A percentile compares a stretch with the other conserved stretches of the same genome.
phyloP scores from a whole-genome alignment of 2,329 filamentous ascomycete genomes.

The Fusarium musae region DNA sequence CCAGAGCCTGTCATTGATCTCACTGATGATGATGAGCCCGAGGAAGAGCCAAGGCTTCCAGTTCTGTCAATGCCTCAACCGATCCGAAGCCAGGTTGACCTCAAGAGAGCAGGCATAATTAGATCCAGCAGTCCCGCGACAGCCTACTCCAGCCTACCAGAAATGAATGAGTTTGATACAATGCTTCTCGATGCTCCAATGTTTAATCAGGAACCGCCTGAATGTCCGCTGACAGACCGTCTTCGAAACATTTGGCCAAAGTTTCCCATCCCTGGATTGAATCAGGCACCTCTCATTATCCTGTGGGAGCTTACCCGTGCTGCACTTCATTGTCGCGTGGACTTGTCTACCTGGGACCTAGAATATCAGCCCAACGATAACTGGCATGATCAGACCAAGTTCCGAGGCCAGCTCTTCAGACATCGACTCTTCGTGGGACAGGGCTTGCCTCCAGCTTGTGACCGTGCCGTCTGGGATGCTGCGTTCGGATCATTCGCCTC shows the following conservation, averaged over 20 bases:
- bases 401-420: conserved; percentile 55
- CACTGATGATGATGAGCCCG: conserved; percentile 2
- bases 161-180: conserved; percentile 19
- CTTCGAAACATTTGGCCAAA: conserved; percentile 54
- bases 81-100: background rate
- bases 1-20: conserved; percentile 12
- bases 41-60: conserved; percentile 27
- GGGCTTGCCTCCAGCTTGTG: conserved; percentile 59
- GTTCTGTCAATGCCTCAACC: background rate
- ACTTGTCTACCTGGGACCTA: conserved; percentile 50
- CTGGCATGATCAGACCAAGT: conserved; percentile 56
- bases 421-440: conserved; percentile 57
- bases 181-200: background rate
- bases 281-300: conserved; percentile 59
- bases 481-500: conserved; percentile 53
- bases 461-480: conserved; percentile 58
- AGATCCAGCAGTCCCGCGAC: conserved; percentile 24
- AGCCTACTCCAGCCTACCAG: conserved; percentile 36
- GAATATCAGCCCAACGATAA: conserved; percentile 48
- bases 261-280: conserved; percentile 53
- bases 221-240: conserved; percentile 39
- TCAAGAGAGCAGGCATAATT: background rate
- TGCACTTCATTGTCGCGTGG: conserved; percentile 57
- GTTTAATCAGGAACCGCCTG: background rate
- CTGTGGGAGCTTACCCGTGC: conserved; percentile 65